A percentile compares a stretch with the other conserved stretches of the same genome.
These are phyloP conservation scores for Sanghuangporus sanghuang DNA, from an alignment of 1,284 basidiomycete genomes.

Conservation along the genomic window DNA sequence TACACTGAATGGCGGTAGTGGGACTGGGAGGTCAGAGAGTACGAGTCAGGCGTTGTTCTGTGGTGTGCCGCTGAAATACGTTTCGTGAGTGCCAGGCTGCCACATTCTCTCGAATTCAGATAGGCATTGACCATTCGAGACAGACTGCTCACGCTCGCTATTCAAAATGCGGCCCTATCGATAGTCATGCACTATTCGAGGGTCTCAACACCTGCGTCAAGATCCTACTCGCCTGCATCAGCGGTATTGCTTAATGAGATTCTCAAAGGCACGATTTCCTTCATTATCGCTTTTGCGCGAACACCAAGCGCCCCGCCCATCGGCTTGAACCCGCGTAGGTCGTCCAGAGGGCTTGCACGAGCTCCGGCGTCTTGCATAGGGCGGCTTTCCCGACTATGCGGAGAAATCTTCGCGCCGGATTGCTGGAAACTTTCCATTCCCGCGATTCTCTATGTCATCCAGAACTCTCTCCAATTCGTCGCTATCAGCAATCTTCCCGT, in stretches of 20 bases:
- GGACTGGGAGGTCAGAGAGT: background rate
- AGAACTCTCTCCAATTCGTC: conserved; percentile 95
- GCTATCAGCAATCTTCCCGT: conserved; percentile 91
- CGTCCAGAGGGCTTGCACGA: conserved; percentile 22
- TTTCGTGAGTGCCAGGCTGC: conserved; percentile 56
- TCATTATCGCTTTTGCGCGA: conserved; percentile 53
- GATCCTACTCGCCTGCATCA: conserved; percentile 83
- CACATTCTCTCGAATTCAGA: background rate
- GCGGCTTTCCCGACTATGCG: conserved; percentile 38
- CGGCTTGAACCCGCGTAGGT: conserved; percentile 24
- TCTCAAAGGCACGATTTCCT: conserved; percentile 84
- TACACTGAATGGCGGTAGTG: background rate
- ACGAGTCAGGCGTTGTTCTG: conserved; percentile 46
- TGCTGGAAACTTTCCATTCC: conserved; percentile 82
- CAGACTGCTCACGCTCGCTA: conserved; percentile 85
- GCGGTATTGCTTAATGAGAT: conserved; percentile 93
- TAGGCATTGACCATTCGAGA: background rate
- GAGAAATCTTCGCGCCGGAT: conserved; percentile 58
- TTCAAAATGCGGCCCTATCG: conserved; percentile 88
- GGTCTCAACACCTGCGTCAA: conserved; percentile 71
- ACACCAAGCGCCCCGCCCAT: conserved; percentile 23
- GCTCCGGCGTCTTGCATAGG: conserved; percentile 32
- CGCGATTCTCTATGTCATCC: conserved; percentile 84
- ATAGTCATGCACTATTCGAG: conserved; percentile 96
- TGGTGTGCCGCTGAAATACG: conserved; percentile 73